phyloP scores from a whole-genome alignment of 2,329 filamentous ascomycete species.

The Aspergillus jensenii region DNA sequence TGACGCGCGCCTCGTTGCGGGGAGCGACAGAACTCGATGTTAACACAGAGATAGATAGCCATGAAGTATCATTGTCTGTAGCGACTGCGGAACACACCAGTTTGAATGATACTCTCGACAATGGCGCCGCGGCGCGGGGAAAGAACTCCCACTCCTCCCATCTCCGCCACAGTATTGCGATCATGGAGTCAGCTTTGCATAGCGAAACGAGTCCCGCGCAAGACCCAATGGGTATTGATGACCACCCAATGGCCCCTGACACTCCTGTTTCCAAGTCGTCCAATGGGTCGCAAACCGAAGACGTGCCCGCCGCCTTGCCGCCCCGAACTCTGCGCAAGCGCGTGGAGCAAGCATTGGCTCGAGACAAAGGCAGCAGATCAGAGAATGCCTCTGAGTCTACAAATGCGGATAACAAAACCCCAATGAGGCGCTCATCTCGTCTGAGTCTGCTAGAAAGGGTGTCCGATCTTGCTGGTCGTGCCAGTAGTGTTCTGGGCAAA shows the following conservation, averaged over 20 bases:
- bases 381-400: slow-evolving; percentile 22
- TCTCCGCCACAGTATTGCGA: slow-evolving; percentile 42
- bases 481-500: slow-evolving; percentile 59
- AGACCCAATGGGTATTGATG: slow-evolving; percentile 22
- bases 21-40: slow-evolving; percentile 29
- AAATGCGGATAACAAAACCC: slow-evolving; percentile 27
- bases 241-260: slow-evolving; percentile 29
- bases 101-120: slow-evolving; percentile 41
- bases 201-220: slow-evolving; percentile 23
- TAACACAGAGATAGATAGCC: slow-evolving; percentile 23
- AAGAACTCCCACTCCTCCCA: slow-evolving; percentile 37
- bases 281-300: slow-evolving; percentile 26
- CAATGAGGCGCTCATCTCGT: slow-evolving; percentile 44
- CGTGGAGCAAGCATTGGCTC: slow-evolving; percentile 28
- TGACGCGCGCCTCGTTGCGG: slow-evolving; percentile 40
- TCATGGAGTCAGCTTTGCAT: slow-evolving; percentile 38
- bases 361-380: slow-evolving; percentile 25
- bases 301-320: slow-evolving; percentile 26
- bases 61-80: slow-evolving; percentile 19
- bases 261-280: slow-evolving; percentile 38
- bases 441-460: slow-evolving; percentile 43
- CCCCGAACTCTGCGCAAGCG: slow-evolving; percentile 34
- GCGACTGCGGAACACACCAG: slow-evolving; percentile 28
- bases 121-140: slow-evolving; percentile 31
- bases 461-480: slow-evolving; percentile 49